Evolutionary conservation across 352 stramenopile species (phyloP), one percentile per base, ranked within the genome.

Genomic region (Nothophytophthora sp.): DNA sequence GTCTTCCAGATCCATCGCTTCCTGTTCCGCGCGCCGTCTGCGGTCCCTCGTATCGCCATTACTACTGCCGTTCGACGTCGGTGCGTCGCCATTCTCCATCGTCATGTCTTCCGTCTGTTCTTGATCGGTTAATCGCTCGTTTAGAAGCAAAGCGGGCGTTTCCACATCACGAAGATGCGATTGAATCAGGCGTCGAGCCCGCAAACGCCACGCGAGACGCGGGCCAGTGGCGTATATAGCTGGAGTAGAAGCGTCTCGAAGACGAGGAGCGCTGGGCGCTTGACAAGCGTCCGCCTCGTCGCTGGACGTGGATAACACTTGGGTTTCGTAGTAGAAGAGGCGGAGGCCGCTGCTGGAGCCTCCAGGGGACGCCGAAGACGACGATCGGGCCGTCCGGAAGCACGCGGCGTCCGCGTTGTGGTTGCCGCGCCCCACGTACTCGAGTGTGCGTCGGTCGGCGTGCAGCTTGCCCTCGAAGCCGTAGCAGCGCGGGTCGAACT

Each of bases 311-410:
- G 77, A 59, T 24, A 86, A 13, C 38, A 86, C 56, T 23, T 68
- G 70, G 36, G 64, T 67, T 62, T 88, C 76, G 34, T 60, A 85
- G 58, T 88, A 88, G 44, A 75, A 88, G 22, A 81, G 30, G 16
- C 63, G 73, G 8, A 78, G 25, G 0, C n/a, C n/a, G n/a, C n/a
- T n/a, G n/a, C n/a, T n/a, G n/a, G n/a, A n/a, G n/a, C n/a, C n/a
- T n/a, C 24, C 16, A 18, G 19, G 33, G 35, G 51, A 28, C 9
- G 40, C 36, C n/a, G 63, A 36, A 15, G 44, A 41, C 11, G 69
- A 70, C 0, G 70, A 52, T 12, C 50, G 46, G 8, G 41, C 43
- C 12, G 63, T 60, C 10, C 73, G 63, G 41, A 89, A 77, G 57
- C 78, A 80, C 19, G 72, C 63, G 22, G 76, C 79, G 35, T 90